Conservation (phyloP, 1,284 basidiomycete genomes). For the Mycena citricolor region DNA sequence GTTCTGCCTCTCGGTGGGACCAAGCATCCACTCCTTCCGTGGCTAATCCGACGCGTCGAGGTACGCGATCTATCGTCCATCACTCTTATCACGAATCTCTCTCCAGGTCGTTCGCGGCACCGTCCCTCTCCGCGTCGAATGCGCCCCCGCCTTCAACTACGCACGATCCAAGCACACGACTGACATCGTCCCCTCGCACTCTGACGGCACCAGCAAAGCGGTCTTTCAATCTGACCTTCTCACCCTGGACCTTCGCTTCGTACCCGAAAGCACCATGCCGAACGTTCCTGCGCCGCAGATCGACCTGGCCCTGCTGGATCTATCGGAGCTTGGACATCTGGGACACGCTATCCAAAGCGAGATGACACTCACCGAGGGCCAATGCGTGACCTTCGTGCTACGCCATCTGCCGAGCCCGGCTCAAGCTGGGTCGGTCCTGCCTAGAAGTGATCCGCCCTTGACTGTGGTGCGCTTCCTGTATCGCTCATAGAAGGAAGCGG, state of each 20-base stretch:
- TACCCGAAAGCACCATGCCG: constrained; percentile 55
- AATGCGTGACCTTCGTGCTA: constrained; percentile 82
- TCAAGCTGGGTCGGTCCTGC: constrained; percentile 3
- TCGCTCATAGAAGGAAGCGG: neutral
- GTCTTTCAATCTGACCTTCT: constrained; percentile 67
- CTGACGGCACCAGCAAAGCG: constrained; percentile 53
- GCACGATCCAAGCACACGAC: constrained; percentile 74
- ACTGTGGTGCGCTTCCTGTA: constrained; percentile 46
- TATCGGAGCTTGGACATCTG: constrained; percentile 64
- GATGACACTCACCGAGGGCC: constrained; percentile 75
- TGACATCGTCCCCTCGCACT: constrained; percentile 36
- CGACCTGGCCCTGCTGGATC: constrained; percentile 58
- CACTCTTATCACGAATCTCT: constrained; percentile 1
- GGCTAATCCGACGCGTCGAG: constrained; percentile 87
- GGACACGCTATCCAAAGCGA: constrained; percentile 54
- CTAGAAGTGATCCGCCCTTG: constrained; percentile 38
- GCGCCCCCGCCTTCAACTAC: constrained; percentile 93
- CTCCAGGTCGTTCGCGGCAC: constrained; percentile 73
- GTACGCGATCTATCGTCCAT: constrained; percentile 30
- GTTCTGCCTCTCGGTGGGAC: constrained; percentile 39
- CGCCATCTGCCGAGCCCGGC: constrained; percentile 57
- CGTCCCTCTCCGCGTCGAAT: constrained; percentile 78
- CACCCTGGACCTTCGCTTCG: constrained; percentile 74
- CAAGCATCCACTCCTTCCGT: constrained; percentile 71
- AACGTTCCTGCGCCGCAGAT: constrained; percentile 52